phyloP scores from a whole-genome alignment of 2,329 filamentous ascomycete species.

The Aspergillus hiratsukae region DNA sequence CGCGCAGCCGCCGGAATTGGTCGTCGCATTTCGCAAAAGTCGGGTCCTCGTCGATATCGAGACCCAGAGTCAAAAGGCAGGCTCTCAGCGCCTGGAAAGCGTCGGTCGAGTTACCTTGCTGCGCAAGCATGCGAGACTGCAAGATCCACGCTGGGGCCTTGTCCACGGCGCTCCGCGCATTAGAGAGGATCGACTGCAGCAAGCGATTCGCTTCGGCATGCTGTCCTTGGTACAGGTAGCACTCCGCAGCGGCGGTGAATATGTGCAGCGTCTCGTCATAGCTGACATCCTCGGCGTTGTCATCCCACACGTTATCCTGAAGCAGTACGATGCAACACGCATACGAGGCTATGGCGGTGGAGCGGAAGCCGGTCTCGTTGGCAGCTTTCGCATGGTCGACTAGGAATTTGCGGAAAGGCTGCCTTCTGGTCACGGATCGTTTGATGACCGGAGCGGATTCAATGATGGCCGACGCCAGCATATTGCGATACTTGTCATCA shows the following conservation, averaged over 20 bases:
- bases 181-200: conserved; percentile 63
- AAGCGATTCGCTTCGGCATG: conserved; percentile 62
- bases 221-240: conserved; percentile 73
- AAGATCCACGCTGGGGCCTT: conserved; percentile 81
- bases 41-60: too few species aligned
- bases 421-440: too few species aligned
- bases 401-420: too few species aligned
- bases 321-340: conserved; percentile 65
- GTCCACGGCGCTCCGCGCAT: conserved; percentile 68
- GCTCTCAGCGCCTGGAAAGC: conserved; percentile 3
- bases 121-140: conserved; percentile 5
- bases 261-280: conserved; percentile 83
- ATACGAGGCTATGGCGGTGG: conserved; percentile 1
- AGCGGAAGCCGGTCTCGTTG: too few species aligned
- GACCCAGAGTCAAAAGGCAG: not conserved
- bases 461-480: too few species aligned
- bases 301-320: conserved; percentile 73
- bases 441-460: too few species aligned
- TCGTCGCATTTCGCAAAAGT: too few species aligned
- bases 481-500: too few species aligned
- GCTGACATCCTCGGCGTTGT: conserved; percentile 64
- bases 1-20: too few species aligned
- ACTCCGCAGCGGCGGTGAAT: conserved; percentile 75
- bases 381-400: too few species aligned
- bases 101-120: conserved; percentile 3